phyloP scores from a whole-genome alignment of 441 rosid genomes.

The Kokia cookei region DNA sequence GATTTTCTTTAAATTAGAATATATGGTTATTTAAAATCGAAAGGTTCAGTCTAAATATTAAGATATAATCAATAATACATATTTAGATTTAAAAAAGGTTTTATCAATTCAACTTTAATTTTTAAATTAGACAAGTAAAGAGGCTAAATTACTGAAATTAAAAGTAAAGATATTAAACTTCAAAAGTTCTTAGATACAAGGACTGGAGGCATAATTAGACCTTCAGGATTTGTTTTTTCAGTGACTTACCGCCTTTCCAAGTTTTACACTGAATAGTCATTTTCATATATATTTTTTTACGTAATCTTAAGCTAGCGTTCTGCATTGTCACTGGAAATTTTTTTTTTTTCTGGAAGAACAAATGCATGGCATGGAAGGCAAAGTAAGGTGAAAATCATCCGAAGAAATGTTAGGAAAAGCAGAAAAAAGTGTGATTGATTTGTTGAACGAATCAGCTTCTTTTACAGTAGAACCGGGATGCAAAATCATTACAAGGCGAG shows the following conservation, averaged over 20 bases:
- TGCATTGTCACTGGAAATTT: background rate
- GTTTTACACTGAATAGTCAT: too few relatives aligned
- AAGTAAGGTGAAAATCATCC: background rate
- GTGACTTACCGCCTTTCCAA: background rate
- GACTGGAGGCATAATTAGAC: background rate
- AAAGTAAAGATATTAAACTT: background rate
- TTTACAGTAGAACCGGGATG: background rate
- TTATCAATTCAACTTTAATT: too few relatives aligned
- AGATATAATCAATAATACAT: background rate
- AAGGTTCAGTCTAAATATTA: background rate
- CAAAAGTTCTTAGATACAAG: background rate
- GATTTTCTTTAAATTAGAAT: background rate
- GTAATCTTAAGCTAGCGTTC: background rate
- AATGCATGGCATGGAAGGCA: background rate
- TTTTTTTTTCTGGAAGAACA: background rate
- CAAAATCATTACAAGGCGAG: background rate
- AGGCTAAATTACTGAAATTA: background rate
- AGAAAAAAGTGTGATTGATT: background rate
- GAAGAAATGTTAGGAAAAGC: background rate
- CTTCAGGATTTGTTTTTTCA: background rate
- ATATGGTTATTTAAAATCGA: background rate
- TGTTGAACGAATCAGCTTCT: background rate
- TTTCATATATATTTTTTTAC: background rate
- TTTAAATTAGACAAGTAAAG: background rate
- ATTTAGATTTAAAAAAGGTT: background rate